phyloP scores from a whole-genome alignment of 129 eudicot species.

The Mikania micrantha region DNA sequence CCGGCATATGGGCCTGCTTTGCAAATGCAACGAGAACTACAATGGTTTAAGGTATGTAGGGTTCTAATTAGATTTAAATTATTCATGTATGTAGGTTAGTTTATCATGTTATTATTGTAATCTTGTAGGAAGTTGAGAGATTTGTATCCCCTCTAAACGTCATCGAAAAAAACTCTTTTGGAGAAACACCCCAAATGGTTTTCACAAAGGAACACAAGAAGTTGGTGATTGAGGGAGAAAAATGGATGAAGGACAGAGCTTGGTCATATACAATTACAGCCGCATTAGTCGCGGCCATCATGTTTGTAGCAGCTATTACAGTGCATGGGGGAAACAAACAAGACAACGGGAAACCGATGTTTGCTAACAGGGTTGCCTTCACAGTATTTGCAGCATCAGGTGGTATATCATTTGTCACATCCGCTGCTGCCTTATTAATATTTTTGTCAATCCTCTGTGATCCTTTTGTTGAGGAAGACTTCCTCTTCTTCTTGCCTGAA shows the following conservation, averaged over 20 bases:
- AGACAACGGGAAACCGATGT: background rate
- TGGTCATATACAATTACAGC: conserved; percentile 18
- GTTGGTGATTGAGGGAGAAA: conserved; percentile 15
- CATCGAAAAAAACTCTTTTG: background rate
- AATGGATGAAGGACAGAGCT: conserved; percentile 5
- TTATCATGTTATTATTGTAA: background rate
- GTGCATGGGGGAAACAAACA: conserved; percentile 18
- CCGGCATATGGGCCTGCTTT: conserved; percentile 19
- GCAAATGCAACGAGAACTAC: conserved; percentile 1
- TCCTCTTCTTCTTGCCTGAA: background rate
- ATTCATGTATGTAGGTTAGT: background rate
- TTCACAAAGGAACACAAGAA: conserved; percentile 15
- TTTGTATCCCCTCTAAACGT: background rate
- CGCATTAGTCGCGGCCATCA: conserved; percentile 14
- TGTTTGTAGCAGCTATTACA: conserved; percentile 23
- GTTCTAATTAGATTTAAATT: background rate
- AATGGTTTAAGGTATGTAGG: conserved; percentile 24
- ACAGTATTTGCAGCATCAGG: background rate
- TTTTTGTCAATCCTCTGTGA: conserved; percentile 9
- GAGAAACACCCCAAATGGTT: conserved; percentile 9
- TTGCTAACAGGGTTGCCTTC: background rate
- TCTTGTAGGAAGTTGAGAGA: conserved; percentile 9
- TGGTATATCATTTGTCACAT: conserved; percentile 10
- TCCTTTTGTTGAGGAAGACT: conserved; percentile 9
- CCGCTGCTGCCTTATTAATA: conserved; percentile 7